Evolutionary conservation across 2,329 filamentous ascomycete species (phyloP), one percentile per base, ranked within the genome.

Genomic region (Tolypocladium inflatum): DNA sequence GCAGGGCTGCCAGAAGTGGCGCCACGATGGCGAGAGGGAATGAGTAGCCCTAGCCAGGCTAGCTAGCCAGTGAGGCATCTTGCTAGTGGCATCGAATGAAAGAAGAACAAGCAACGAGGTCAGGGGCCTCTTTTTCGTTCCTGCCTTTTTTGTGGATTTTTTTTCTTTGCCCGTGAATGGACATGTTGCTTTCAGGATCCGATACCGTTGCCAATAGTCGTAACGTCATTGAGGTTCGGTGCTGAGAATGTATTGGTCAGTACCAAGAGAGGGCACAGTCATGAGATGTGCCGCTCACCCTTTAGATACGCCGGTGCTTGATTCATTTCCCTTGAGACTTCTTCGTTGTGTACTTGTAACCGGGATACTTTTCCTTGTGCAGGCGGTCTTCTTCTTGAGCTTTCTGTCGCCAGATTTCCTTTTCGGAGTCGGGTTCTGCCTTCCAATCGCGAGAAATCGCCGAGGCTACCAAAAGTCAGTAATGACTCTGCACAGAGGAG

Each of bases 361-460:
- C 60, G 3, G 66, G 69, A 43, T 68, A 68, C 48, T 58, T 62
- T 53, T 61, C 55, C 55, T 65, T 67, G 58, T 71, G 71, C 33
- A 63, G 57, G 33, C 63, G 62, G 11, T 66, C 63, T 59, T 70
- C 68, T 17, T 65, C 61, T 11, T 63, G 56, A 2, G 64, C 63
- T 54, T 66, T 57, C 15, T 56, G 52, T 9, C 64, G 48, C 63
- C 64, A 70, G 43, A 64, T 63, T 3, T 55, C 48, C 38, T 64
- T 64, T 23, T 66, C 64, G 4, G 63, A 60, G 3, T 60, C 56
- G 8, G 63, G 58, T 55, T 69, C 68, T 5, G 59, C 54, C 15
- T 67, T 66, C 71, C 70, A 72, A 60, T 67, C 63, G 6, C 59
- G 51, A 1, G 66, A 62, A 33, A 70, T 62, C 8, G 68, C 55